Conservation (phyloP, 164 flowering plant genomes). For the Paratinospora sagittata region DNA sequence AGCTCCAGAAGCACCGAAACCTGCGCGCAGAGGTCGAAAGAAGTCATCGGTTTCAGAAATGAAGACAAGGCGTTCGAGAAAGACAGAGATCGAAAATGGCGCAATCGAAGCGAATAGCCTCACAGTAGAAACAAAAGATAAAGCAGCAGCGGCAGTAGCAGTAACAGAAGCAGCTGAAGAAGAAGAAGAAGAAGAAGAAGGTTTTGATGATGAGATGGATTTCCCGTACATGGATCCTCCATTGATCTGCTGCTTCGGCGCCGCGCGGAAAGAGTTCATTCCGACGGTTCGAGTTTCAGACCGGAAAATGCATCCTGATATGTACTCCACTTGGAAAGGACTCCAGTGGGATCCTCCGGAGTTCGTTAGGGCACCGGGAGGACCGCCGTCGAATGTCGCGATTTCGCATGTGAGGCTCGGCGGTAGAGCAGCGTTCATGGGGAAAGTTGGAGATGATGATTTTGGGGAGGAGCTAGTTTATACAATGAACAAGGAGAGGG, state of each 20-base stretch:
- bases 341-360: conserved; percentile 96
- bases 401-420: conserved; percentile 80
- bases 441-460: conserved; percentile 80
- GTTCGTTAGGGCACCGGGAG: conserved; percentile 86
- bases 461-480: conserved; percentile 69
- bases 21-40: neutral
- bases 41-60: conserved; percentile 14
- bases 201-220: conserved; percentile 61
- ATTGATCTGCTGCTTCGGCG: conserved; percentile 83
- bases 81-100: neutral
- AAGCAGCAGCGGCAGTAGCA: neutral
- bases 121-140: conserved; percentile 4
- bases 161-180: conserved; percentile 2
- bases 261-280: conserved; percentile 78
- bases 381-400: conserved; percentile 81
- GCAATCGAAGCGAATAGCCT: neutral
- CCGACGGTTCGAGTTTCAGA: conserved; percentile 72
- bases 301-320: conserved; percentile 72
- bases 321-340: conserved; percentile 85
- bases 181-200: conserved; percentile 24
- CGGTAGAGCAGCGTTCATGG: conserved; percentile 89
- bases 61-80: conserved; percentile 26
- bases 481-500: conserved; percentile 73
- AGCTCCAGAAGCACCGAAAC: neutral
- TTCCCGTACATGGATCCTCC: conserved; percentile 69